These are phyloP conservation scores for Syncephalastrum contaminatum DNA, from an alignment of 371 early-diverging fungal genomes.

Conservation along the genomic window DNA sequence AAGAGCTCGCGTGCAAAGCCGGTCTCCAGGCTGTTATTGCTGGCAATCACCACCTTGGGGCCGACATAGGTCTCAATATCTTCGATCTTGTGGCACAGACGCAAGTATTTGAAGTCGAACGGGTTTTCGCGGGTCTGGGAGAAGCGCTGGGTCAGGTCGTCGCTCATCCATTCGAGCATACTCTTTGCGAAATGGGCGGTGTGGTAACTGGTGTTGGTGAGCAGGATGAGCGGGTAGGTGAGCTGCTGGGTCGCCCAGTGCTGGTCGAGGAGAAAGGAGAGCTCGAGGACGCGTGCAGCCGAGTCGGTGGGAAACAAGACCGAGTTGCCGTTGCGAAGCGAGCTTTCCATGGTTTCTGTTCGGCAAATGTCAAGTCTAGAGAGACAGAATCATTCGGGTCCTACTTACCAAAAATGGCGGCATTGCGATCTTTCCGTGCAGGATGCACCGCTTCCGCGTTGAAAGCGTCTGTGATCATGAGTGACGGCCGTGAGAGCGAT, in stretches of 20 bases:
- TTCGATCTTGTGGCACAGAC: slow-evolving; percentile 63
- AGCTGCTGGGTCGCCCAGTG: slow-evolving; percentile 75
- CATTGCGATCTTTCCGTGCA: slow-evolving; percentile 73
- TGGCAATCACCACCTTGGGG: slow-evolving; percentile 86
- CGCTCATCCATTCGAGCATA: slow-evolving; percentile 97
- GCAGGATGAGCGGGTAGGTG: slow-evolving; percentile 71
- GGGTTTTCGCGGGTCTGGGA: slow-evolving; percentile 79
- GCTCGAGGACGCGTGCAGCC: slow-evolving; percentile 89
- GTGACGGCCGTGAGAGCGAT: slow-evolving; percentile 74
- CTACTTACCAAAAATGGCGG: slow-evolving; percentile 67
- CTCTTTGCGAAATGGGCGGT: slow-evolving; percentile 82
- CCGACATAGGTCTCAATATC: slow-evolving; percentile 72
- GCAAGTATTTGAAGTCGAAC: slow-evolving; percentile 84
- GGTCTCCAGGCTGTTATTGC: slow-evolving; percentile 71
- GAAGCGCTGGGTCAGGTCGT: slow-evolving; percentile 70
- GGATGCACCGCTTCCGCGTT: slow-evolving; percentile 73
- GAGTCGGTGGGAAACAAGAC: slow-evolving; percentile 92
- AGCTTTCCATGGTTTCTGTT: slow-evolving; percentile 63
- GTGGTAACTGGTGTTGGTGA: slow-evolving; percentile 74
- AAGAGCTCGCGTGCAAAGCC: slow-evolving; percentile 85
- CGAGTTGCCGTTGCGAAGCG: slow-evolving; percentile 68
- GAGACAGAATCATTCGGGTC: not conserved
- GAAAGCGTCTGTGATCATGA: slow-evolving; percentile 90
- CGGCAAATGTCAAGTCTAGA: not conserved
- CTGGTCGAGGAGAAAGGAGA: slow-evolving; percentile 87